Conservation (phyloP, 768 basidiomycete species). For the Naganishia antarctica region DNA sequence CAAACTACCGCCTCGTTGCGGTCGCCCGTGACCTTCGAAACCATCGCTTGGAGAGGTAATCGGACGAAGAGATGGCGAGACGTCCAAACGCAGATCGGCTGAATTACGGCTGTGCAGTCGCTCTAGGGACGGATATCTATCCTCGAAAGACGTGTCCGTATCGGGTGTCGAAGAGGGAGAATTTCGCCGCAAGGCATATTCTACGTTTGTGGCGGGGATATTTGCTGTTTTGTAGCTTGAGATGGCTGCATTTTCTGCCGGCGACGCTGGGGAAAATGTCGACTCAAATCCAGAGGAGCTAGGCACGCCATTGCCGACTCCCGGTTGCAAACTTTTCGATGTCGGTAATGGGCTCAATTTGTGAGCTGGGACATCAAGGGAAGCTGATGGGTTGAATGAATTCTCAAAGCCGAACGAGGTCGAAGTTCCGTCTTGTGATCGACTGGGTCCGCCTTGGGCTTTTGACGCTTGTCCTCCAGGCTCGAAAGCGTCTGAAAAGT, state of each 20-base stretch:
- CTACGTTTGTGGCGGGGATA: background rate
- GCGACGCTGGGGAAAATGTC: conserved; percentile 14
- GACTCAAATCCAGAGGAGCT: conserved; percentile 11
- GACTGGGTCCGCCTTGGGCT: background rate
- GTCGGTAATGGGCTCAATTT: conserved; percentile 3
- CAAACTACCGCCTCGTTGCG: background rate
- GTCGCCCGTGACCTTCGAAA: background rate
- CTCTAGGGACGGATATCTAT: conserved; percentile 81
- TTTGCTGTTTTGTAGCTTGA: conserved; percentile 58
- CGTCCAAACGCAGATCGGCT: conserved; percentile 14
- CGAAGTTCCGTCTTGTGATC: background rate
- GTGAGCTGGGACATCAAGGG: background rate
- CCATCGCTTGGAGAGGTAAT: conserved; percentile 6
- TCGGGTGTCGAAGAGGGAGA: conserved; percentile 34
- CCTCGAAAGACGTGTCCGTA: conserved; percentile 53
- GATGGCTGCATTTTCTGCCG: conserved; percentile 47
- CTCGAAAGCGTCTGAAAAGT: conserved; percentile 21
- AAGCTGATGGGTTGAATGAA: conserved; percentile 24
- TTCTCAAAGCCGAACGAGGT: conserved; percentile 32
- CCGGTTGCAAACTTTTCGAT: conserved; percentile 13
- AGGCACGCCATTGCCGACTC: conserved; percentile 1
- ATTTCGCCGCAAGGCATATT: background rate
- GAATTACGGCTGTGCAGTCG: conserved; percentile 53
- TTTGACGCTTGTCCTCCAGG: background rate
- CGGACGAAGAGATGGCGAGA: background rate